Evolutionary conservation across 2,329 filamentous ascomycete species (phyloP).

Genomic region (Geoglossum cookeanum): DNA sequence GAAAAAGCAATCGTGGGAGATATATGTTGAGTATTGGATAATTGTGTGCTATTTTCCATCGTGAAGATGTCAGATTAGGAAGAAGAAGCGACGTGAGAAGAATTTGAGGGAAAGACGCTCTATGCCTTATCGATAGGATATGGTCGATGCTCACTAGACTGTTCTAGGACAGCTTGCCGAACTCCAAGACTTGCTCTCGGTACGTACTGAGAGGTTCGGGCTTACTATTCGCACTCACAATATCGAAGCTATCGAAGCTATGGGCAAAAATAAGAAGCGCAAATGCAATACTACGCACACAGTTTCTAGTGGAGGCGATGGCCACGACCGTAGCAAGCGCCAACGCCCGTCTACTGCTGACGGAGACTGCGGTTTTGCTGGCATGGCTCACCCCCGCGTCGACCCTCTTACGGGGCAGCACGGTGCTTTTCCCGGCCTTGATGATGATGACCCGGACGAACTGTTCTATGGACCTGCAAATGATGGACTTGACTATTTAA

Average conservation of each 20-base stretch:
- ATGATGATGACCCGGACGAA: constrained; percentile 34
- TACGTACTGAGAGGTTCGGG: too few relatives aligned
- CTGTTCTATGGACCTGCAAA: constrained; percentile 47
- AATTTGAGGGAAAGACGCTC: too few relatives aligned
- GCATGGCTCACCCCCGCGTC: constrained; percentile 24
- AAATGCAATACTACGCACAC: not conserved
- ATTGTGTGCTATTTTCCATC: too few relatives aligned
- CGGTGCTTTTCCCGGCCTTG: constrained; percentile 48
- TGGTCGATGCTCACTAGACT: not conserved
- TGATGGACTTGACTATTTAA: constrained; percentile 51
- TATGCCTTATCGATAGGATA: not conserved
- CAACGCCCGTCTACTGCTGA: not conserved
- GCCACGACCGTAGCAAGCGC: constrained; percentile 7
- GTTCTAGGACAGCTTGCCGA: not conserved
- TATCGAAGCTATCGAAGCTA: not conserved
- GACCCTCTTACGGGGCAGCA: constrained; percentile 53
- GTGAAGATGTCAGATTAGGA: too few relatives aligned
- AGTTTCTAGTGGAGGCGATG: not conserved
- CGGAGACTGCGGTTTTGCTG: not conserved
- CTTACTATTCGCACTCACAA: not conserved
- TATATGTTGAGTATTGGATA: too few relatives aligned
- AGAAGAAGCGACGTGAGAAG: too few relatives aligned
- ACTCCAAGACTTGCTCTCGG: not conserved
- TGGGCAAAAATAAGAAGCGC: constrained; percentile 4
- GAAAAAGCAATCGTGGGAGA: not conserved